Percentiles rank a stretch among this genome's conserved stretches.
Conservation (phyloP, 169 alveolate genomes). For the Plasmodium vivax region DNA sequence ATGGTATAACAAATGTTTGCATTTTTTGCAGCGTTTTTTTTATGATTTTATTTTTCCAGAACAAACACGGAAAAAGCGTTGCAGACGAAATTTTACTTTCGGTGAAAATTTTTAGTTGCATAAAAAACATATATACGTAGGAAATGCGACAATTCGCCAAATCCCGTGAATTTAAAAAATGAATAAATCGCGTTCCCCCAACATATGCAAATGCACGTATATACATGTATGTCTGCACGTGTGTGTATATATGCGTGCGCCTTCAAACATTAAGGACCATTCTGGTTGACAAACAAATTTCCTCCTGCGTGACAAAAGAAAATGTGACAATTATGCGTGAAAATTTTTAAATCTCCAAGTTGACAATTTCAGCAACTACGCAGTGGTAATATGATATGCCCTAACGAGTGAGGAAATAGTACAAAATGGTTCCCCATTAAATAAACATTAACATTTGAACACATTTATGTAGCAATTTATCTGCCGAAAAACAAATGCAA, state of each 20-base stretch:
- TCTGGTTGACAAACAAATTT: background rate
- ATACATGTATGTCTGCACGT: background rate
- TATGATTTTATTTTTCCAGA: background rate
- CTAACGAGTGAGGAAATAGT: background rate
- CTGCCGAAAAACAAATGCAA: background rate
- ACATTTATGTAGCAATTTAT: background rate
- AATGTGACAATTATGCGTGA: background rate
- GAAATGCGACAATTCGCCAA: background rate
- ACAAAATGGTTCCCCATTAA: background rate
- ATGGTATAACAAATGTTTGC: background rate
- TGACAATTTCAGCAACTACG: background rate
- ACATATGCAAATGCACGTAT: background rate
- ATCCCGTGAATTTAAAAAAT: background rate
- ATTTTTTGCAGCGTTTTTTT: background rate
- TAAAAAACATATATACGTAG: background rate
- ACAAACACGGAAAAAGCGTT: background rate
- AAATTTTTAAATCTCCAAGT: background rate
- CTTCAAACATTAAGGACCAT: background rate
- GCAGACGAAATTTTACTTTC: background rate
- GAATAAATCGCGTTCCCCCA: background rate
- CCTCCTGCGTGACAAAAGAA: background rate
- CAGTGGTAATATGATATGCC: background rate
- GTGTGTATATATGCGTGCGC: background rate
- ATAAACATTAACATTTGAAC: background rate
- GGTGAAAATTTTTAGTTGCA: background rate